A percentile compares a stretch with the other conserved stretches of the same genome.
These are phyloP conservation scores for Simplicillium sp. DNA, from an alignment of 2,329 filamentous ascomycete species.

Conservation along the genomic window DNA sequence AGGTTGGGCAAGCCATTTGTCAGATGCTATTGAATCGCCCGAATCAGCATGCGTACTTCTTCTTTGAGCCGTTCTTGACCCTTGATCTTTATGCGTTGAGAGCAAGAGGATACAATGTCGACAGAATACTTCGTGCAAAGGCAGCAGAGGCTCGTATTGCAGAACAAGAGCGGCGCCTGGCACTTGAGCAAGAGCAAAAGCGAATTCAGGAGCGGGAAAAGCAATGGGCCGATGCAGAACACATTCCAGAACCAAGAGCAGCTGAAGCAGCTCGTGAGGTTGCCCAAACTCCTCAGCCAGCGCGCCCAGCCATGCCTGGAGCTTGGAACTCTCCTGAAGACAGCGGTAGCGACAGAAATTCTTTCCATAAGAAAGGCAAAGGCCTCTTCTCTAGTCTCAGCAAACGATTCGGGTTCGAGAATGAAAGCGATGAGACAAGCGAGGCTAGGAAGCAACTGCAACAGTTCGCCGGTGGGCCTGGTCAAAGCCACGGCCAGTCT, in stretches of 20 bases:
- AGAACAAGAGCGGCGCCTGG: constrained; percentile 69
- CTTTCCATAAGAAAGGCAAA: constrained; percentile 31
- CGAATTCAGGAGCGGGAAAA: constrained; percentile 48
- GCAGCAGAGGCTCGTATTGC: constrained; percentile 81
- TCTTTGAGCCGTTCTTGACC: constrained; percentile 83
- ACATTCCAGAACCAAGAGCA: constrained; percentile 10
- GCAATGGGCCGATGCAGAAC: constrained; percentile 26
- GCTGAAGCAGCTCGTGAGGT: constrained; percentile 27
- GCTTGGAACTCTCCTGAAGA: constrained; percentile 61
- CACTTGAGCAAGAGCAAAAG: constrained; percentile 63
- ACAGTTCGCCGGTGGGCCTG: constrained; percentile 30
- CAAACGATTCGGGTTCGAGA: constrained; percentile 59
- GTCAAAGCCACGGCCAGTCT: no score
- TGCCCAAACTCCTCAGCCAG: constrained; percentile 29
- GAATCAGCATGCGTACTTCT: constrained; percentile 80
- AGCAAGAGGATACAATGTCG: constrained; percentile 89
- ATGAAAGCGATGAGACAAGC: constrained; percentile 29
- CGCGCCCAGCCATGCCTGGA: constrained; percentile 56
- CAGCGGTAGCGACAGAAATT: constrained; percentile 18
- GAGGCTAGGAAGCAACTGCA: constrained; percentile 29
- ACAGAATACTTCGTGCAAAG: constrained; percentile 82
- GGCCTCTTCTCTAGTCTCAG: constrained; percentile 61
- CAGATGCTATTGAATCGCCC: constrained; percentile 71
- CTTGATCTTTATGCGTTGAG: constrained; percentile 75
- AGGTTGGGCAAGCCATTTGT: constrained; percentile 82